Percentiles rank a stretch among this genome's conserved stretches.
Evolutionary conservation across 2,329 filamentous ascomycete genomes (phyloP).

Genomic region (Knufia fluminis): DNA sequence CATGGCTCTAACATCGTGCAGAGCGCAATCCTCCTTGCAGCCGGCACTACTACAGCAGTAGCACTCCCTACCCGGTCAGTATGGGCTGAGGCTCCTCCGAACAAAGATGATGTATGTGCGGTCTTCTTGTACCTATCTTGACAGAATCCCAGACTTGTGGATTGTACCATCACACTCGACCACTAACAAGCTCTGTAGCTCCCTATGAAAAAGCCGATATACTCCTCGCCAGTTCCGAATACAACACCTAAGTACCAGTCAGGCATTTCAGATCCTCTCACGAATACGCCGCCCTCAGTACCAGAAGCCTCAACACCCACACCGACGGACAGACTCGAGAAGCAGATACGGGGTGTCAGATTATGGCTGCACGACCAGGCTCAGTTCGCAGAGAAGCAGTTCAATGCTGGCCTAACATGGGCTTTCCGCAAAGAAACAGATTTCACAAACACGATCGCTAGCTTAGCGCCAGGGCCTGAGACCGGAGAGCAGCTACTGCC

Average conservation of each 20-base stretch:
- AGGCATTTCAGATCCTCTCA: slow-evolving; percentile 7
- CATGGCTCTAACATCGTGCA: slow-evolving; percentile 9
- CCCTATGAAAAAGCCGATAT: slow-evolving; percentile 33
- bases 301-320: slow-evolving; percentile 45
- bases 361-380: slow-evolving; percentile 71
- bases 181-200: slow-evolving; percentile 10
- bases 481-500: slow-evolving; percentile 84
- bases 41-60: slow-evolving; percentile 17
- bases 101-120: slow-evolving; percentile 7
- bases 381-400: slow-evolving; percentile 63
- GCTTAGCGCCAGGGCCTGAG: slow-evolving; percentile 74
- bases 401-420: slow-evolving; percentile 73
- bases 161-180: too few species aligned
- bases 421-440: slow-evolving; percentile 78
- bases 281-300: slow-evolving; percentile 5
- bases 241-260: slow-evolving; percentile 11
- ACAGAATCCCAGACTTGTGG: too few species aligned
- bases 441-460: slow-evolving; percentile 82
- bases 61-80: slow-evolving; percentile 32
- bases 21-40: slow-evolving; percentile 16
- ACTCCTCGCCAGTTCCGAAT: slow-evolving; percentile 25
- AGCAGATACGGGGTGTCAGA: slow-evolving; percentile 69
- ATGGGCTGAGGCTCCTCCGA: slow-evolving; percentile 33
- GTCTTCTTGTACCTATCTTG: slow-evolving; percentile 7
- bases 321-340: slow-evolving; percentile 80